Percentiles rank a stretch among this genome's conserved stretches.
Evolutionary conservation across 2,329 filamentous ascomycete species (phyloP).

Genomic region (Colletotrichum sojae): DNA sequence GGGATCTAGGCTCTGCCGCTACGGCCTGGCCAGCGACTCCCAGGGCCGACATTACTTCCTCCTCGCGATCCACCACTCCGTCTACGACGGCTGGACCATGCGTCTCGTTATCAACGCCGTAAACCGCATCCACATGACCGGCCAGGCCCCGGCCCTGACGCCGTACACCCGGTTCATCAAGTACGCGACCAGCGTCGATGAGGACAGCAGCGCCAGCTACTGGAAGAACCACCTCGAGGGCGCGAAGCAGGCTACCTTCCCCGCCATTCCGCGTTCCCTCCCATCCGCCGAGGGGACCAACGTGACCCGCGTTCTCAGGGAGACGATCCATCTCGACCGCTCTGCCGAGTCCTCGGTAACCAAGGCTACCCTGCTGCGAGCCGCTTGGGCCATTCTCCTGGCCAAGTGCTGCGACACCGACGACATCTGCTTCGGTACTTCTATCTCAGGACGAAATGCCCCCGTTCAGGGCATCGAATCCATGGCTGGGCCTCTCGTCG

Average conservation of each 20-base stretch:
- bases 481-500: slow-evolving; percentile 45
- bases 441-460: slow-evolving; percentile 45
- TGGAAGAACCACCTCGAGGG: slow-evolving; percentile 39
- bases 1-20: slow-evolving; percentile 24
- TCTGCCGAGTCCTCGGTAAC: slow-evolving; percentile 34
- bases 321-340: slow-evolving; percentile 1
- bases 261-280: too few relatives aligned
- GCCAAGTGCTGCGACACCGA: slow-evolving; percentile 40
- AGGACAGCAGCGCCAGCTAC: slow-evolving; percentile 22
- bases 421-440: slow-evolving; percentile 45
- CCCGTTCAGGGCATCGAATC: slow-evolving; percentile 42
- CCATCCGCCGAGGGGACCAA: neutral
- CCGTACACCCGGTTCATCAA: slow-evolving; percentile 38
- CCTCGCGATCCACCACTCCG: slow-evolving; percentile 22
- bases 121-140: slow-evolving; percentile 22
- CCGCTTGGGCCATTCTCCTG: slow-evolving; percentile 48
- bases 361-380: slow-evolving; percentile 44
- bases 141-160: slow-evolving; percentile 4
- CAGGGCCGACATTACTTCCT: slow-evolving; percentile 17
- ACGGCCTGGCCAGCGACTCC: slow-evolving; percentile 7
- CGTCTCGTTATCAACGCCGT: slow-evolving; percentile 8
- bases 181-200: slow-evolving; percentile 23
- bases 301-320: neutral
- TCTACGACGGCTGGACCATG: slow-evolving; percentile 23
- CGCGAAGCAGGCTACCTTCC: too few relatives aligned